Evolutionary conservation across 1,139 yeast species (phyloP), one percentile per base, ranked within the genome.

Genomic region (Kluyveromyces sp.): DNA sequence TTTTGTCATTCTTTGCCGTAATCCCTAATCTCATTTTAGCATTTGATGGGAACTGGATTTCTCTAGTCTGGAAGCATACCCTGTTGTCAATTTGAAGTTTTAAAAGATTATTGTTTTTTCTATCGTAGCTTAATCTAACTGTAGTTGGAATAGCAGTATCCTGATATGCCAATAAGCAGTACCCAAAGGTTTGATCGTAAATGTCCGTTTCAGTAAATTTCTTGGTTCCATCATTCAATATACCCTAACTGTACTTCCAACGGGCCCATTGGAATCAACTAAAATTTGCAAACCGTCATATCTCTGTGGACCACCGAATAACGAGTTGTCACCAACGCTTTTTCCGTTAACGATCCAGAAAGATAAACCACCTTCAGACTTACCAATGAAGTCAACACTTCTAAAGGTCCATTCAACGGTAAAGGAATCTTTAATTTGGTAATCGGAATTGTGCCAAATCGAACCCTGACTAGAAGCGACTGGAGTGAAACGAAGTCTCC

Each of bases 1-100:
- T 52, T 42, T 57, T 37, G 45, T 56, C 60, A 63, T 74, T 48
- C 69, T 73, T 50, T 60, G 81, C 83, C 32, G 80, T 68, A 3
- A 78, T 64, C 48, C 88, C 88, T 45, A 83, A 55, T 46, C 64
- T 69, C 35, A 58, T 60, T 3, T 51, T 40, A 15, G 64, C 55
- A 7, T 34, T 41, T 25, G 34, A 37, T 3, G 56, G 55, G 4
- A 63, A 40, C 28, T 61, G 57, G 37, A 83, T 67, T 46, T 74
- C 63, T 50, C 77, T 74, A 0, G 89, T 81, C 59, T 79, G 80
- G 65, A 83, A 78, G 59, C 89, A 80, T 47, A 84, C 69, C 54
- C 76, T 78, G 59, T 84, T 84, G 60, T 84, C 88, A 40, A 82
- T 65, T 54, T 84, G 88, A 21, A 83, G 73, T 54, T 81, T 81